Evolutionary conservation across 208 protist genomes (phyloP), one percentile per base, ranked within the genome.

Genomic region (Leishmania martiniquensis): DNA sequence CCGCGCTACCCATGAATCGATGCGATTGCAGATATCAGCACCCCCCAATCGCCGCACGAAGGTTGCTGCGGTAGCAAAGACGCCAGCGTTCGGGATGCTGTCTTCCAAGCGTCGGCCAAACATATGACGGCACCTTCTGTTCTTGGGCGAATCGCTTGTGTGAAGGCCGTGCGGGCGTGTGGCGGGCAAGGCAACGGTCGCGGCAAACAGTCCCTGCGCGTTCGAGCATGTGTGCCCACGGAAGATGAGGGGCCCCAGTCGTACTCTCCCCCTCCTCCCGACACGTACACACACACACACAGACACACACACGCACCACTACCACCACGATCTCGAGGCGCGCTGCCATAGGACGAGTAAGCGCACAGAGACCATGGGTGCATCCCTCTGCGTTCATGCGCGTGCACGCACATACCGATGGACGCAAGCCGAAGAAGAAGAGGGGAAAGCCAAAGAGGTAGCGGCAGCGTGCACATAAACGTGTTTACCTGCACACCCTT

Each of bases 41-140:
- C 55, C 63, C 45, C 17, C 44, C 68, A 25, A 17, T 49, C 34
- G 49, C 45, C 29, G 49, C 63, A 39, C 39, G 1, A 57, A 22
- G 10, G 42, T 39, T 29, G 12, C 29, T 25, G 47, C 68, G 32
- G 68, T 12, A 13, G 54, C 34, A 25, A 77, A 70, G 55, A 77
- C 72, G 66, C 34, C 69, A 10, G 25, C 69, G 2, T 79, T 83
- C 60, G 67, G 67, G 4, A 66, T 72, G 73, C 44, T 76, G 7
- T 63, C 51, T 9, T 65, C 79, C 15, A 83, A 76, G 69, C 83
- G 83, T 20, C 83, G 83, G 15, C 75, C 76, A 17, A 86, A 86
- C 59, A 79, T 86, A 29, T 86, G 47, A 76, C 15, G 34, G n/a
- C 29, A 9, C 2, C 59, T 65, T 29, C 17, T 65, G 6, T 65